Percentiles rank a stretch among this genome's conserved stretches.
Evolutionary conservation across 2,329 filamentous ascomycete species (phyloP).

Genomic region (Coleophoma eucalyptorum): DNA sequence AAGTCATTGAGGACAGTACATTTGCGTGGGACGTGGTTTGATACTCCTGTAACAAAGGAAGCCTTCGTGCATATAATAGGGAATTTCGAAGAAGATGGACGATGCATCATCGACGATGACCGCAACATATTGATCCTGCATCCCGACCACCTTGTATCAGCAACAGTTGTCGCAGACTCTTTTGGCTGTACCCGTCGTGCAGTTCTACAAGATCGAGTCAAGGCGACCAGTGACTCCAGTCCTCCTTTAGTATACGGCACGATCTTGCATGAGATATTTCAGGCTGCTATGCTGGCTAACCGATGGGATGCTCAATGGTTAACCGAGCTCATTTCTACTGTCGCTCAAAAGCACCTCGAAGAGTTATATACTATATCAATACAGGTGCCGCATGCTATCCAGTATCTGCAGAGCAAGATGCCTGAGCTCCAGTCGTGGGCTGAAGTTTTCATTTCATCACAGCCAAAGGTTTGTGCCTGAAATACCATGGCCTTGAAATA

Average conservation of each 20-base stretch:
- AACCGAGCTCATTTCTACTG: slow-evolving; percentile 58
- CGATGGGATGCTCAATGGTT: slow-evolving; percentile 73
- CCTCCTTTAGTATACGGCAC: slow-evolving; percentile 87
- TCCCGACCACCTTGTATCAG: slow-evolving; percentile 91
- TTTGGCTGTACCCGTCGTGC: slow-evolving; percentile 88
- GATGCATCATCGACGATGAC: slow-evolving; percentile 78
- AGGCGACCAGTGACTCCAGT: slow-evolving; percentile 78
- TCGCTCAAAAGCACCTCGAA: slow-evolving; percentile 77
- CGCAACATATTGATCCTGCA: slow-evolving; percentile 86
- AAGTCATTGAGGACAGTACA: slow-evolving; percentile 64
- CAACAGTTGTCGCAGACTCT: slow-evolving; percentile 94
- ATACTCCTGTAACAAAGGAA: slow-evolving; percentile 70
- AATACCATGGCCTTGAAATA: background rate
- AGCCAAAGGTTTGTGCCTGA: slow-evolving; percentile 55
- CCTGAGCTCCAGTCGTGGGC: slow-evolving; percentile 82
- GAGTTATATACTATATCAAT: slow-evolving; percentile 86
- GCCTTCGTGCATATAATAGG: slow-evolving; percentile 87
- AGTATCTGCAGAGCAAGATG: slow-evolving; percentile 81
- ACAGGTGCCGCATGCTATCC: slow-evolving; percentile 65
- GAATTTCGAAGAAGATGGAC: slow-evolving; percentile 62
- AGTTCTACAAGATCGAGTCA: slow-evolving; percentile 91
- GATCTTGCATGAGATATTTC: slow-evolving; percentile 92
- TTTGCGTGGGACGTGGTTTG: slow-evolving; percentile 82
- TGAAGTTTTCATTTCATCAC: slow-evolving; percentile 68
- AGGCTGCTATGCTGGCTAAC: slow-evolving; percentile 81